A percentile compares a stretch with the other conserved stretches of the same genome.
Evolutionary conservation across 176 grass and related monocot species (phyloP).

Genomic region (Microstegium vimineum): DNA sequence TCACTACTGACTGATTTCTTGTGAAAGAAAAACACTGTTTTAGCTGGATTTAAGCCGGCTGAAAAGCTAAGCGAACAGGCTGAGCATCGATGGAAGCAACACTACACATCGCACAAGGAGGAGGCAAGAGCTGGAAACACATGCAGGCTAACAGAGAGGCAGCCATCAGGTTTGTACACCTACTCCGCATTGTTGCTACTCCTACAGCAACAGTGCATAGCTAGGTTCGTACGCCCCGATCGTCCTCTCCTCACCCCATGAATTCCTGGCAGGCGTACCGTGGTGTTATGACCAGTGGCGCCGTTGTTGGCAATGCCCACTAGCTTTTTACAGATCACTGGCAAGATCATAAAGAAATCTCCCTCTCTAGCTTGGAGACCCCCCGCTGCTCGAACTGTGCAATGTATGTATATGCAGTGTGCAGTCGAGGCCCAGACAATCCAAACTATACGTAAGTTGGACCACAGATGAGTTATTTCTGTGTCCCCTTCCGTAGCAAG

Average conservation of each 20-base stretch:
- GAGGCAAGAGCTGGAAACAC: constrained; percentile 30
- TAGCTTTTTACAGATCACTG: constrained; percentile 56
- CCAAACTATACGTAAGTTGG: constrained; percentile 44
- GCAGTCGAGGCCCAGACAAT: constrained; percentile 43
- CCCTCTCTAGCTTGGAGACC: background rate
- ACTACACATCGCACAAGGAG: constrained; percentile 30
- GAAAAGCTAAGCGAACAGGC: no score
- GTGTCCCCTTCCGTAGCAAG: background rate
- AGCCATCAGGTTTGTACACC: constrained; percentile 30
- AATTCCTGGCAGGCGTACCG: constrained; percentile 54
- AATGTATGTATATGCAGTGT: constrained; percentile 25
- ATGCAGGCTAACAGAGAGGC: constrained; percentile 12
- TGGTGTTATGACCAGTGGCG: constrained; percentile 46
- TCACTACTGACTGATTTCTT: no score
- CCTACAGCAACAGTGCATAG: constrained; percentile 30
- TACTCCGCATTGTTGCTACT: constrained; percentile 37
- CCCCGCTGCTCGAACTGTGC: background rate
- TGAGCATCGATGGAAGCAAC: constrained; percentile 31
- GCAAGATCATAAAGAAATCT: constrained; percentile 47
- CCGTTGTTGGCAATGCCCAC: constrained; percentile 29
- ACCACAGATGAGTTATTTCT: constrained; percentile 41
- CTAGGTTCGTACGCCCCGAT: constrained; percentile 36
- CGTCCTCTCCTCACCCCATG: constrained; percentile 41
- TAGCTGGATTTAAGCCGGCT: no score
- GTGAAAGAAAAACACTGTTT: no score